Evolutionary conservation across 1,284 basidiomycete genomes (phyloP), one percentile per base, ranked within the genome.

Genomic region (Rhodofomes roseus): DNA sequence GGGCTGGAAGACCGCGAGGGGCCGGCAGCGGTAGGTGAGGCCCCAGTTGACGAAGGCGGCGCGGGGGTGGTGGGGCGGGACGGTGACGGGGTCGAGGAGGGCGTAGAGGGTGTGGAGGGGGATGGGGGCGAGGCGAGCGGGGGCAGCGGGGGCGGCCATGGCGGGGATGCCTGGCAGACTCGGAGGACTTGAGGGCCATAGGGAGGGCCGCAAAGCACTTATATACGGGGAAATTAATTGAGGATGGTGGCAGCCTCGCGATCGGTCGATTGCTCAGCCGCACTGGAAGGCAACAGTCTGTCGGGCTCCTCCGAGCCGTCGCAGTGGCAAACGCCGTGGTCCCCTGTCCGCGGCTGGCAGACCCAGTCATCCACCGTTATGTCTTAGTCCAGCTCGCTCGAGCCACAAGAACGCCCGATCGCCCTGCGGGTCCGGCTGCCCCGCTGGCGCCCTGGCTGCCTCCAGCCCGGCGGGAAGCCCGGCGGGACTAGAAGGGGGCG

Each of bases 1-100:
- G 0, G 97, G 96, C 63, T 86, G 83, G 71, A 96, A 97, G 36
- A 95, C 81, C 29, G 82, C 77, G 46, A 81, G 76, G 23, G 91
- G 90, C 1, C 71, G 70, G 68, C 89, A 92, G 25, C 75, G 71
- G 71, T 83, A 93, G 9, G 86, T 88, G 59, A 71, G 77, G 4
- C 82, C 89, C 90, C 90, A 93, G 75, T 92, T 93, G 8, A 75
- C 74, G 76, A 92, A 92, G 27, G 66, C 71, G 16, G 82, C 70
- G 18, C 72, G 68, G 27, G 78, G 68, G 23, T 76, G 76, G 43
- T 71, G 60, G 76, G 63, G 37, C n/a, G 82, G 75, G 54, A 86
- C 68, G 29, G 82, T 83, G 60, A 86, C 77, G 40, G 82, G 79
- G 41, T 75, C 69, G 48, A 89, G 79, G 20, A 79, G 76, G 48